Conservation (phyloP, 2,329 filamentous ascomycete species). For the Teratosphaeria gauchensis region DNA sequence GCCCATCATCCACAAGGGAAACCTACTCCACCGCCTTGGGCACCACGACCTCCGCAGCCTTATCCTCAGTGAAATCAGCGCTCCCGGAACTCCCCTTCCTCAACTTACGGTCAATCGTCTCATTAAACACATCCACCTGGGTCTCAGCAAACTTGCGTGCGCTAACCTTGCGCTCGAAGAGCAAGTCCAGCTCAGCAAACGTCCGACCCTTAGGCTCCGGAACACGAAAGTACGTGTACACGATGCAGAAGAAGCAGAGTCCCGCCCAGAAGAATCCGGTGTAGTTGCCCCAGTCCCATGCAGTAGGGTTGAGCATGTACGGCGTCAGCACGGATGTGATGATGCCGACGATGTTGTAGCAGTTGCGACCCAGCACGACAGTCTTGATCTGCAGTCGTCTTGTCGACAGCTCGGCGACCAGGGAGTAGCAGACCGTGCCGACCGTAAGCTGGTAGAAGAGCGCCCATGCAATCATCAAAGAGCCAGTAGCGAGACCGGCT, state of each 20-base stretch:
- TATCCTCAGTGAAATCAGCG: slow-evolving; percentile 8
- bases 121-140: slow-evolving; percentile 45
- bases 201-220: slow-evolving; percentile 49
- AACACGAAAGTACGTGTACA: slow-evolving; percentile 63
- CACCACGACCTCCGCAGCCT: background rate
- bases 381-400: slow-evolving; percentile 83
- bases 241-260: slow-evolving; percentile 67
- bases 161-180: slow-evolving; percentile 65
- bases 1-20: background rate
- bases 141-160: slow-evolving; percentile 62
- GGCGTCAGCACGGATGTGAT: slow-evolving; percentile 73
- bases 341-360: slow-evolving; percentile 71
- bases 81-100: slow-evolving; percentile 8
- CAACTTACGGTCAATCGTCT: slow-evolving; percentile 15
- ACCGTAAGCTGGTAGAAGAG: slow-evolving; percentile 79
- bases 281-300: slow-evolving; percentile 82
- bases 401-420: slow-evolving; percentile 76
- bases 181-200: slow-evolving; percentile 75
- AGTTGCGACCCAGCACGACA: slow-evolving; percentile 71
- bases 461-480: slow-evolving; percentile 76
- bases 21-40: background rate
- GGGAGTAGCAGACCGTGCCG: slow-evolving; percentile 80
- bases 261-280: slow-evolving; percentile 83
- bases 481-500: slow-evolving; percentile 67
- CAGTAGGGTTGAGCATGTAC: slow-evolving; percentile 82